Percentiles rank a stretch among this genome's conserved stretches.
phyloP scores from a whole-genome alignment of 2,329 filamentous ascomycete species.

The Talaromyces verruculosus region DNA sequence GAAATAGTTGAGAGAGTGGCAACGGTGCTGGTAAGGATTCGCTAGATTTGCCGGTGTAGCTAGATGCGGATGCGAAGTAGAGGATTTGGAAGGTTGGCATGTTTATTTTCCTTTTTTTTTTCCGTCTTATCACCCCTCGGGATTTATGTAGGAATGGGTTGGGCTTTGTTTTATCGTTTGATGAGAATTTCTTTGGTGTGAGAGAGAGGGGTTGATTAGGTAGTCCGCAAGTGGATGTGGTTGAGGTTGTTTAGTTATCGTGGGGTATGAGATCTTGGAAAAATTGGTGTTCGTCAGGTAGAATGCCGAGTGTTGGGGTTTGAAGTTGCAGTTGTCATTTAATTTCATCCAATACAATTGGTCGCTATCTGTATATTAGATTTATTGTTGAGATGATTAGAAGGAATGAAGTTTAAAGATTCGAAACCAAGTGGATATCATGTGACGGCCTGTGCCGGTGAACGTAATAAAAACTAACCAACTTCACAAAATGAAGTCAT shows the following conservation, averaged over 20 bases:
- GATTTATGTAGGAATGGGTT: background rate
- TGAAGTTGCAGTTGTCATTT: background rate
- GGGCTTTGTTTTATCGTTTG: background rate
- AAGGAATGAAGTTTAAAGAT: background rate
- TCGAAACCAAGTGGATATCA: constrained; percentile 7
- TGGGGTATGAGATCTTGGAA: background rate
- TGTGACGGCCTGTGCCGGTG: background rate
- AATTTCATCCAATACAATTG: background rate
- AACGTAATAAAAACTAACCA: background rate
- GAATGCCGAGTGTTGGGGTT: background rate
- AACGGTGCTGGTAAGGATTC: constrained; percentile 45
- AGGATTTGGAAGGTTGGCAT: constrained; percentile 43
- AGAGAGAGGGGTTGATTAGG: background rate
- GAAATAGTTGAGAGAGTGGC: constrained; percentile 39
- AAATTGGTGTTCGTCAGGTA: background rate
- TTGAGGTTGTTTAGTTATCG: background rate
- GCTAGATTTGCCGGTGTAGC: constrained; percentile 42
- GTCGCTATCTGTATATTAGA: background rate
- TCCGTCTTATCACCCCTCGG: background rate
- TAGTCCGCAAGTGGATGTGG: background rate
- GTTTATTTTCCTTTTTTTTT: background rate
- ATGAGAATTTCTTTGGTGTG: background rate
- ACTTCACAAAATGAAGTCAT: constrained; percentile 1
- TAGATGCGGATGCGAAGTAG: constrained; percentile 48
- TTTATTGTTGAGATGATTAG: background rate